Base-by-base conservation (phyloP, 768 basidiomycete species). In the Nevesoporus exiguus region DNA sequence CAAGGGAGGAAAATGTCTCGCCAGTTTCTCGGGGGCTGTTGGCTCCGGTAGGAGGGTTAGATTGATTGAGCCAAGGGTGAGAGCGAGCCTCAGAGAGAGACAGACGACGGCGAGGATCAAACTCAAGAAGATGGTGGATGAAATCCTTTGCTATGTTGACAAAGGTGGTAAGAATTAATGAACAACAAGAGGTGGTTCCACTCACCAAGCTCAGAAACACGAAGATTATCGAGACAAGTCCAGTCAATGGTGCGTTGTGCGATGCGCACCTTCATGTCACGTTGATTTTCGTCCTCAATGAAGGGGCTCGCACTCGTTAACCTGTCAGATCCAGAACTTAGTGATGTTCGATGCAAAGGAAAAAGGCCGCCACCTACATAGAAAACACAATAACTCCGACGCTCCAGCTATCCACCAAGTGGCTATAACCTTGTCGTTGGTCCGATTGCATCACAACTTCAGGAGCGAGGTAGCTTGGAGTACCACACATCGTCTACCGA, bases 321-420 rank as follows among this genome's bases (percentile, higher is more conserved):
- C 89, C 89, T 91, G 58, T 61, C 52, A 43, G 40, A 41, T n/a
- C 31, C 29, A 41, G 13, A 7, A 15, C 29, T 56, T 9, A 39
- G 17, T 19, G 36, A 21, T 17, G 14, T 29, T 22, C 13, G 6
- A 31, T 13, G 29, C 43, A 25, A 47, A 13, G 15, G n/a, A 11
- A 6, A 49, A 49, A 19, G 41, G 24, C 24, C n/a, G 25, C 25
- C 11, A 67, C 83, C 56, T 63, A 93, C 94, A 93, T 94, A 22
- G 87, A 87, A 63, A 88, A 98, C 1, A 98, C 82, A 49, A 98
- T 97, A 21, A 97, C 93, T 7, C 97, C 96, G 11, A 94, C 82
- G 43, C 92, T 95, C 94, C 94, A 99, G 58, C 91, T 93, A 66
- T 99, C 97, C 47, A 98, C 97, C 19, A 88, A 74, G 53, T 86